Percentiles rank a stretch among this genome's conserved stretches.
Conservation (phyloP, 192 early-diverging fungal genomes). For the Linnemannia zychae region DNA sequence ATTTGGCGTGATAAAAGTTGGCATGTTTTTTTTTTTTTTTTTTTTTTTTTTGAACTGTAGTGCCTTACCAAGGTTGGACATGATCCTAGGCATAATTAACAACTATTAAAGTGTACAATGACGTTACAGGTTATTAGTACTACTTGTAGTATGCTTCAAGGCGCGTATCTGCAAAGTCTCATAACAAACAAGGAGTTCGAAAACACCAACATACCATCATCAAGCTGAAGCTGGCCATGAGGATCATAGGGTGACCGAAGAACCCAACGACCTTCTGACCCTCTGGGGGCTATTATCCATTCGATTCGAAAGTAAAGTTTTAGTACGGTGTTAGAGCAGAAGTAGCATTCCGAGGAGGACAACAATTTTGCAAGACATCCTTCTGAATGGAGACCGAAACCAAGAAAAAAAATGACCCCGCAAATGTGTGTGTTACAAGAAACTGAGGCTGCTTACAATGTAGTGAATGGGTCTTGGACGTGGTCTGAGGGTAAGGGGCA, state of each 20-base stretch:
- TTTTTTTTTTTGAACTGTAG: background rate
- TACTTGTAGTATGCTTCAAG: too few species aligned
- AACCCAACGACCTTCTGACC: slow-evolving; percentile 26
- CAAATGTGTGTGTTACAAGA: slow-evolving; percentile 10
- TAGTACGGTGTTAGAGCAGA: too few species aligned
- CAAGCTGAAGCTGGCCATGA: slow-evolving; percentile 36
- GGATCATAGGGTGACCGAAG: slow-evolving; percentile 37
- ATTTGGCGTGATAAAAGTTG: background rate
- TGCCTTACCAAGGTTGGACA: slow-evolving; percentile 34
- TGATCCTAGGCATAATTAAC: slow-evolving; percentile 38
- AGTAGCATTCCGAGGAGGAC: too few species aligned
- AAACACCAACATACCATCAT: too few species aligned
- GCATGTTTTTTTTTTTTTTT: background rate
- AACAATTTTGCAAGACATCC: background rate
- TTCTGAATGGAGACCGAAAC: too few species aligned
- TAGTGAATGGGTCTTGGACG: slow-evolving; percentile 35
- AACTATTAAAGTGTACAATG: slow-evolving; percentile 3
- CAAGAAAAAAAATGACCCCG: background rate
- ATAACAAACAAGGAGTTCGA: too few species aligned
- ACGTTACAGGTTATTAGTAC: too few species aligned
- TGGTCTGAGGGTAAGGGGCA: slow-evolving; percentile 29
- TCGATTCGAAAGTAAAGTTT: too few species aligned
- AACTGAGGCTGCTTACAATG: slow-evolving; percentile 5
- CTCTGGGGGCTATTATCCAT: slow-evolving; percentile 35
- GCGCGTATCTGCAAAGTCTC: too few species aligned